Conservation (phyloP, 75 land plant genomes). For the Selaginella tamariscina region DNA sequence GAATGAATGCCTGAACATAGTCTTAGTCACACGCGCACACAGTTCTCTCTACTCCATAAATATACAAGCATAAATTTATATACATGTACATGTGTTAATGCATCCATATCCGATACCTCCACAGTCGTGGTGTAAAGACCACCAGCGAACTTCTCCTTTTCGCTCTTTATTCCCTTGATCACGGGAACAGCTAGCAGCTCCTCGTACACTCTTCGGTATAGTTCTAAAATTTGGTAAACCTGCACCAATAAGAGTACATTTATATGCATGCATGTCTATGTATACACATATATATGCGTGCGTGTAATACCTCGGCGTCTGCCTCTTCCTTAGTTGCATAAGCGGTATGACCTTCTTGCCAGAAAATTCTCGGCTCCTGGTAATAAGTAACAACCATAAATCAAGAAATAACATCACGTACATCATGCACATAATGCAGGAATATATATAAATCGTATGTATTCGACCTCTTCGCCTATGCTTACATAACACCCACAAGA, state of each 20-base stretch:
- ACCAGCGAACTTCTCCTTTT: conserved; percentile 97
- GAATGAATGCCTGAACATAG: conserved; percentile 76
- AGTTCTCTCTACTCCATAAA: too few relatives aligned
- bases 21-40: background rate
- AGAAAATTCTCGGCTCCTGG: conserved; percentile 97
- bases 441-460: too few relatives aligned
- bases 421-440: too few relatives aligned
- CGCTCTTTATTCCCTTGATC: conserved; percentile 87
- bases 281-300: background rate
- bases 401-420: too few relatives aligned
- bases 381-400: too few relatives aligned
- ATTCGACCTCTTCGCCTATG: too few relatives aligned
- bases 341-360: conserved; percentile 99
- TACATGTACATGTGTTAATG: background rate
- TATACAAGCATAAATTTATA: background rate
- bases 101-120: conserved; percentile 44
- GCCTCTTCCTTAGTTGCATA: conserved; percentile 97
- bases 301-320: conserved; percentile 60
- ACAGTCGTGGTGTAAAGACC: conserved; percentile 96
- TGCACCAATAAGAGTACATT: conserved; percentile 18
- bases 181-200: conserved; percentile 90
- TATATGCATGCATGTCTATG: background rate
- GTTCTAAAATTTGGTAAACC: conserved; percentile 77
- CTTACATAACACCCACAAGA: too few relatives aligned
- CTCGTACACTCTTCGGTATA: conserved; percentile 89